Percentiles rank a stretch among this genome's conserved stretches.
phyloP scores from a whole-genome alignment of 2,329 filamentous ascomycete species.

The Aspergillus aculeatinus region DNA sequence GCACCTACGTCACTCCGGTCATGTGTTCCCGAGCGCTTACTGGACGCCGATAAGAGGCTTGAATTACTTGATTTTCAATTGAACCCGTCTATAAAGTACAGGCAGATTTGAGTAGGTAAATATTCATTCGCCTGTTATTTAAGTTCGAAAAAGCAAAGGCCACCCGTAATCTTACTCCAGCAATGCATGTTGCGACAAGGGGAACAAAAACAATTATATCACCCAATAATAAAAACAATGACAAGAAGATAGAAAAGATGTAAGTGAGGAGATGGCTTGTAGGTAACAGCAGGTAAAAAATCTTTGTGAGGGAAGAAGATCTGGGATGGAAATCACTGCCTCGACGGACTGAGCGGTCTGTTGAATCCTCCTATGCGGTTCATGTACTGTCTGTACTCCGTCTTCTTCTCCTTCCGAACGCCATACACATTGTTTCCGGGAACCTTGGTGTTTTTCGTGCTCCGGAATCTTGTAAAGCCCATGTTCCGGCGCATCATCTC shows the following conservation, averaged over 20 bases:
- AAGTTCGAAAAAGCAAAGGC: neutral
- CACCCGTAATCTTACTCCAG: constrained; percentile 25
- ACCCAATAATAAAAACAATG: constrained; percentile 13
- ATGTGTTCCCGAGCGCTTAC: constrained; percentile 22
- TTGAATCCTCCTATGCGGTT: constrained; percentile 53
- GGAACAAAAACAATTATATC: constrained; percentile 12
- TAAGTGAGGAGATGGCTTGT: constrained; percentile 4
- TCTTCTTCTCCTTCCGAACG: constrained; percentile 89
- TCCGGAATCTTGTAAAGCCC: constrained; percentile 83
- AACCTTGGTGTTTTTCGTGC: constrained; percentile 86
- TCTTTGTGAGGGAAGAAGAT: neutral
- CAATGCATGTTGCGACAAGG: constrained; percentile 27
- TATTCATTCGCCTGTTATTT: constrained; percentile 7
- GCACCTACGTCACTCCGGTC: constrained; percentile 35
- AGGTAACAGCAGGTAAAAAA: neutral
- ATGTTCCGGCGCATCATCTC: constrained; percentile 79
- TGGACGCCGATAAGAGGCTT: constrained; percentile 1
- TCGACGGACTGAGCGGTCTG: constrained; percentile 48
- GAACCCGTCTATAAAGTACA: neutral
- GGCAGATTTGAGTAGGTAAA: neutral
- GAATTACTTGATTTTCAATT: neutral
- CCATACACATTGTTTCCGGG: constrained; percentile 80
- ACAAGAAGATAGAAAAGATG: constrained; percentile 10
- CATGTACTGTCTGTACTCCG: constrained; percentile 96
- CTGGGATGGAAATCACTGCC: constrained; percentile 24